Evolutionary conservation across 2,329 filamentous ascomycete genomes (phyloP).

Genomic region (Lasiodiplodia hormozganensis): DNA sequence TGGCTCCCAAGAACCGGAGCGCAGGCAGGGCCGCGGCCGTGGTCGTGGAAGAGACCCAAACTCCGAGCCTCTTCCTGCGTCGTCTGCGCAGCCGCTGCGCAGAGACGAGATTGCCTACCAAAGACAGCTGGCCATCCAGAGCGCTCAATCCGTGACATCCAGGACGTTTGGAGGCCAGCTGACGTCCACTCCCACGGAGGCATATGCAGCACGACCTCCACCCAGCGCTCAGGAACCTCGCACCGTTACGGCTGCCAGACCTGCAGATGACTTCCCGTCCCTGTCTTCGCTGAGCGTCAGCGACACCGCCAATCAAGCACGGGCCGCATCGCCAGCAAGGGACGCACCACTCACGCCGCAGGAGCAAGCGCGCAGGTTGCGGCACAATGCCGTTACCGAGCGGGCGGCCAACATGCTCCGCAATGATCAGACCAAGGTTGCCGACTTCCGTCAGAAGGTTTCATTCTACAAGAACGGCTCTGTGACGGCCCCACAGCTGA

Average conservation of each 20-base stretch:
- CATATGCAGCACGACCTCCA: slow-evolving; percentile 56
- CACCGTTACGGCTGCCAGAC: slow-evolving; percentile 50
- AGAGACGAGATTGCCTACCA: slow-evolving; percentile 92
- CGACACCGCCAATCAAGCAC: slow-evolving; percentile 28
- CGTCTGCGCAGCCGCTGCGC: slow-evolving; percentile 79
- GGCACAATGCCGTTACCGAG: slow-evolving; percentile 85
- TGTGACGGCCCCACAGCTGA: slow-evolving; percentile 76
- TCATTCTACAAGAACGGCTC: slow-evolving; percentile 76
- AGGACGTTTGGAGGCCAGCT: slow-evolving; percentile 87
- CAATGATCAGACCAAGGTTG: slow-evolving; percentile 77
- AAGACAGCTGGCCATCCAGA: slow-evolving; percentile 89
- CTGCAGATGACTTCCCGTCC: slow-evolving; percentile 31
- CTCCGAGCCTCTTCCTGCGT: slow-evolving; percentile 76
- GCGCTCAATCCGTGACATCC: slow-evolving; percentile 78
- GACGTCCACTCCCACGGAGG: slow-evolving; percentile 54
- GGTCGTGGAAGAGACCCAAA: slow-evolving; percentile 86
- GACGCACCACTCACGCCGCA: slow-evolving; percentile 69
- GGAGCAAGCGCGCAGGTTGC: slow-evolving; percentile 79
- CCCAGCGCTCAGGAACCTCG: slow-evolving; percentile 44
- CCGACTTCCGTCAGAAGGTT: slow-evolving; percentile 78
- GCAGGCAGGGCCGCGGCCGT: slow-evolving; percentile 55
- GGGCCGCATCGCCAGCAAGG: slow-evolving; percentile 41
- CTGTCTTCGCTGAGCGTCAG: slow-evolving; percentile 22
- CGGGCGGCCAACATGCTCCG: slow-evolving; percentile 81
- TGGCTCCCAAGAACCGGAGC: slow-evolving; percentile 69